A percentile compares a stretch with the other conserved stretches of the same genome.
Evolutionary conservation across 148 eudicot species (phyloP).

Genomic region (Chenopodium berlandieri): DNA sequence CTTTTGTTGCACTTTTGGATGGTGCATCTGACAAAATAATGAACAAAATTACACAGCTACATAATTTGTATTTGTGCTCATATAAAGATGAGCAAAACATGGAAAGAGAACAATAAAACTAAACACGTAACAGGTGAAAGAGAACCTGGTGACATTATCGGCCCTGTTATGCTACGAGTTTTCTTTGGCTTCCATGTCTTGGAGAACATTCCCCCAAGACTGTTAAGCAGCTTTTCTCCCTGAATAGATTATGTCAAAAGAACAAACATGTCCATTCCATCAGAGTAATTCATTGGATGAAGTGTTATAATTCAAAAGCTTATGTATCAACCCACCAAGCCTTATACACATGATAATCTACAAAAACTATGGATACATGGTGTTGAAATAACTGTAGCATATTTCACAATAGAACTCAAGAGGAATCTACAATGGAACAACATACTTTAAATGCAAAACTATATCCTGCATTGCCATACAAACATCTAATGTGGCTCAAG

Average conservation of each 20-base stretch:
- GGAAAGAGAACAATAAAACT: background rate
- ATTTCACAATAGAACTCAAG: background rate
- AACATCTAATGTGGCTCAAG: background rate
- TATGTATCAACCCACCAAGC: background rate
- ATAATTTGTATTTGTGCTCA: background rate
- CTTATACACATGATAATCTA: background rate
- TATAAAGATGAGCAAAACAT: background rate
- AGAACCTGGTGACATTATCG: constrained; percentile 49
- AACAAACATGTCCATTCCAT: background rate
- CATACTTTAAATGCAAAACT: background rate
- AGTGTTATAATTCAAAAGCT: background rate
- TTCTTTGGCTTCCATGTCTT: constrained; percentile 92
- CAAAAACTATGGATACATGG: background rate
- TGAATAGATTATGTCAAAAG: constrained; percentile 23
- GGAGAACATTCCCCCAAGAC: constrained; percentile 94
- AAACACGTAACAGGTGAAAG: background rate
- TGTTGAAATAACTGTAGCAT: background rate
- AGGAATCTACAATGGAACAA: background rate
- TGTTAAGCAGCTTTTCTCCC: constrained; percentile 86
- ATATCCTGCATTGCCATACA: background rate
- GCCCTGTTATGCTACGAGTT: constrained; percentile 57
- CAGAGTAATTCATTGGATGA: background rate
- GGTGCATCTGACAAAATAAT: constrained; percentile 28
- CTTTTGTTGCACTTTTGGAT: constrained; percentile 41
- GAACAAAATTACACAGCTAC: constrained; percentile 13